These are phyloP conservation scores for Lonicera japonica DNA, from an alignment of 129 eudicot species.

Conservation along the genomic window DNA sequence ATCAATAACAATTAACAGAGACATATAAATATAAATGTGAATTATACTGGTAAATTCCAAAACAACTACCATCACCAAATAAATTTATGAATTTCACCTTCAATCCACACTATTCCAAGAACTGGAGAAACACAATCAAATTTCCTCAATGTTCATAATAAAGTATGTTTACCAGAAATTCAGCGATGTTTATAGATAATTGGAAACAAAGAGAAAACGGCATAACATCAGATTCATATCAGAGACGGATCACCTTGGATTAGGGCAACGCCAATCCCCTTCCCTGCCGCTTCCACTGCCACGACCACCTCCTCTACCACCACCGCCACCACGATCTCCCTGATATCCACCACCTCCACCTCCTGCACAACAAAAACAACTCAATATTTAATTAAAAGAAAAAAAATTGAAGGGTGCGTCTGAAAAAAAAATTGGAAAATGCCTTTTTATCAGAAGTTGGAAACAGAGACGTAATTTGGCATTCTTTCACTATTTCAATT, in stretches of 20 bases:
- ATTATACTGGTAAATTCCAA: no score
- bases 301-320: slow-evolving; percentile 61
- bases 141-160: no score
- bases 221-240: slow-evolving; percentile 2
- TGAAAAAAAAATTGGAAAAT: neutral
- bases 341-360: slow-evolving; percentile 62
- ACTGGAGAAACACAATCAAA: no score
- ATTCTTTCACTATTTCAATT: no score
- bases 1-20: slow-evolving; percentile 21
- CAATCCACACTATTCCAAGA: no score
- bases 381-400: neutral
- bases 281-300: slow-evolving; percentile 95
- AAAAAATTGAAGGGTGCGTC: neutral
- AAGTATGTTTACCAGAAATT: no score
- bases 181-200: no score
- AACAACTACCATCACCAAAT: no score
- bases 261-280: slow-evolving; percentile 99
- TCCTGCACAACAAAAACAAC: slow-evolving; percentile 20
- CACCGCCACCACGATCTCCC: slow-evolving; percentile 24
- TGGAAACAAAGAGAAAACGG: neutral
- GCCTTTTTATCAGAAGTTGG: no score
- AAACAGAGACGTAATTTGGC: no score
- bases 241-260: slow-evolving; percentile 48
- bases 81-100: no score
- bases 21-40: no score